Conservation (phyloP, 2,329 filamentous ascomycete species). For the Talaromyces sp. region DNA sequence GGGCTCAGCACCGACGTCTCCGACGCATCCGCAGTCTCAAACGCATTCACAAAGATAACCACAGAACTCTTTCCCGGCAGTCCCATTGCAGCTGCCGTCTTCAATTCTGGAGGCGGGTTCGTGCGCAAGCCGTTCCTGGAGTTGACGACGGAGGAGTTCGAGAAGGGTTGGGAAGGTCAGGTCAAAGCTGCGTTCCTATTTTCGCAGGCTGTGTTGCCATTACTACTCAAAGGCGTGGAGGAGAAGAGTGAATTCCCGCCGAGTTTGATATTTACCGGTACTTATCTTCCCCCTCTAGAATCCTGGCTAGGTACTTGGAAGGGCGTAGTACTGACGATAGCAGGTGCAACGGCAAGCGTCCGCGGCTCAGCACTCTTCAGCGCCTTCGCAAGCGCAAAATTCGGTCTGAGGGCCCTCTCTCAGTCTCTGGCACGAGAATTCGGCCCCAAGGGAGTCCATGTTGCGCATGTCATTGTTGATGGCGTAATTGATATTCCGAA, state of each 20-base stretch:
- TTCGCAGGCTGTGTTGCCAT: slow-evolving; percentile 66
- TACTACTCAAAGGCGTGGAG: slow-evolving; percentile 59
- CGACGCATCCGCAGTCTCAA: slow-evolving; percentile 50
- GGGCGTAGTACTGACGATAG: not conserved
- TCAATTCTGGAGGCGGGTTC: slow-evolving; percentile 59
- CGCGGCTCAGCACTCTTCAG: slow-evolving; percentile 68
- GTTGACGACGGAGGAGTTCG: slow-evolving; percentile 57
- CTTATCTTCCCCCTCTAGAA: not conserved
- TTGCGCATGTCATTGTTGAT: slow-evolving; percentile 78
- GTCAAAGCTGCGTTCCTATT: slow-evolving; percentile 69
- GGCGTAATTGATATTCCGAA: slow-evolving; percentile 78
- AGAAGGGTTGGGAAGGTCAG: slow-evolving; percentile 49
- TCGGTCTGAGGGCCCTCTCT: slow-evolving; percentile 68
- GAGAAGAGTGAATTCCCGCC: slow-evolving; percentile 60
- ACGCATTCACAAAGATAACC: slow-evolving; percentile 54
- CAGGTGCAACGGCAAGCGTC: slow-evolving; percentile 74
- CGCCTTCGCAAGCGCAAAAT: slow-evolving; percentile 75
- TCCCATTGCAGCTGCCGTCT: slow-evolving; percentile 53
- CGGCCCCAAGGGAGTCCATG: slow-evolving; percentile 77
- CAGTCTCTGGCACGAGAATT: slow-evolving; percentile 81
- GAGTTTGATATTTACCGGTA: slow-evolving; percentile 70
- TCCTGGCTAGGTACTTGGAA: no score
- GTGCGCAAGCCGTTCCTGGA: slow-evolving; percentile 61
- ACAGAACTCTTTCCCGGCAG: slow-evolving; percentile 48
- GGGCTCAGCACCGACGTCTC: slow-evolving; percentile 61